Percentiles rank a stretch among this genome's conserved stretches.
Evolutionary conservation across 2,329 filamentous ascomycete species (phyloP).

Genomic region (Cladosporium colombiae): DNA sequence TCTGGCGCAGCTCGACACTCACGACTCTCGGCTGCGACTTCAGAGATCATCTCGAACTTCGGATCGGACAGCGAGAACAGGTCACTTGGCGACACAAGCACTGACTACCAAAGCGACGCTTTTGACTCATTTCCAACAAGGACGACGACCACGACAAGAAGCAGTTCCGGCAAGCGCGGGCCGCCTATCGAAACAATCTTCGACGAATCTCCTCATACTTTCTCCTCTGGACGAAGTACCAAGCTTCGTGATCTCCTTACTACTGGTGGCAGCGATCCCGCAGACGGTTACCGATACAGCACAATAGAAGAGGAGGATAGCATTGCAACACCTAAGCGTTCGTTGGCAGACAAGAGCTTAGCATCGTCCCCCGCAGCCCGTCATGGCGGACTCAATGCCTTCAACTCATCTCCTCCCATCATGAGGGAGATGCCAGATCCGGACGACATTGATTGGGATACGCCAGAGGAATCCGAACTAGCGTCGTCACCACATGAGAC

Average conservation of each 20-base stretch:
- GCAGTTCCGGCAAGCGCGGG: constrained; percentile 66
- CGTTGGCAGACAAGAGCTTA: constrained; percentile 40
- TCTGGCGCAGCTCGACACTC: constrained; percentile 27
- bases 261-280: constrained; percentile 42
- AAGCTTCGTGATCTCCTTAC: constrained; percentile 51
- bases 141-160: constrained; percentile 65
- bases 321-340: constrained; percentile 50
- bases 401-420: constrained; percentile 49
- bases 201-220: constrained; percentile 64
- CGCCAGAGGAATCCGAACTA: constrained; percentile 33
- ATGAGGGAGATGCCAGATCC: constrained; percentile 43
- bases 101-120: constrained; percentile 76
- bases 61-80: constrained; percentile 70
- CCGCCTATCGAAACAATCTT: constrained; percentile 76
- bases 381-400: constrained; percentile 34
- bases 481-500: constrained; percentile 21
- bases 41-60: constrained; percentile 64
- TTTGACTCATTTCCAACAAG: constrained; percentile 75
- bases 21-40: constrained; percentile 57
- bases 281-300: constrained; percentile 43
- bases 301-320: constrained; percentile 54
- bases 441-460: constrained; percentile 40
- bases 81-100: constrained; percentile 73
- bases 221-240: constrained; percentile 37
- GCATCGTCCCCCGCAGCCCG: constrained; percentile 40